A percentile compares a stretch with the other conserved stretches of the same genome.
Evolutionary conservation across 2,329 filamentous ascomycete genomes (phyloP).

Genomic region (Stagonosporopsis cucurbitacearum): DNA sequence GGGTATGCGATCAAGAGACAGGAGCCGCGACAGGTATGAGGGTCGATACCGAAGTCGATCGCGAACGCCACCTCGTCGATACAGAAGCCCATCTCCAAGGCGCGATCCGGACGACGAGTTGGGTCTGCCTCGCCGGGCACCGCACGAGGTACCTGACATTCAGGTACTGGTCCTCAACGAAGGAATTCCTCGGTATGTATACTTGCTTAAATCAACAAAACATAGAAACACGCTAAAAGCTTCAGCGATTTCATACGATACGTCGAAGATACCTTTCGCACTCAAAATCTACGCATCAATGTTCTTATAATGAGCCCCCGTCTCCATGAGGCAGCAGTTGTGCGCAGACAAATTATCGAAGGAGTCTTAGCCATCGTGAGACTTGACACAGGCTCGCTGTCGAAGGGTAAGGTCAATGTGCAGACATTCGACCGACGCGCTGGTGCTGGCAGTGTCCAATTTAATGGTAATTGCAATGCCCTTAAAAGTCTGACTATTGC

Average conservation of each 20-base stretch:
- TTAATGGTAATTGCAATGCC: constrained; percentile 63
- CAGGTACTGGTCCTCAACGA: constrained; percentile 84
- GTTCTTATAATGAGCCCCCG: constrained; percentile 80
- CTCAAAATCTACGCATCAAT: constrained; percentile 74
- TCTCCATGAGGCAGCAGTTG: constrained; percentile 77
- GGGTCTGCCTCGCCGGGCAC: constrained; percentile 75
- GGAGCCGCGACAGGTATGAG: constrained; percentile 59
- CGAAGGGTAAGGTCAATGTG: constrained; percentile 75
- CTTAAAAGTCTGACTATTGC: not conserved
- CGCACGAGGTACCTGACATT: constrained; percentile 82
- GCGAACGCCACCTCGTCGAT: constrained; percentile 68
- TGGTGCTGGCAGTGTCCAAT: constrained; percentile 77
- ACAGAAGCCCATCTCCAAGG: constrained; percentile 73
- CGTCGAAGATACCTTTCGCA: constrained; percentile 77
- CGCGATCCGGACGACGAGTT: constrained; percentile 65
- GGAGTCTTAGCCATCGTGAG: constrained; percentile 86
- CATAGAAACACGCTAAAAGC: constrained; percentile 9
- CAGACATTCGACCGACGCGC: constrained; percentile 84
- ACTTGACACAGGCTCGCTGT: constrained; percentile 73
- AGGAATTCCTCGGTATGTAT: constrained; percentile 53
- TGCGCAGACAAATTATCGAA: constrained; percentile 84
- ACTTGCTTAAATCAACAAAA: not conserved
- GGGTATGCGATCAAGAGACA: constrained; percentile 46
- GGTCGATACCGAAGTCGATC: constrained; percentile 65
- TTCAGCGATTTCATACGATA: constrained; percentile 77